These are phyloP conservation scores for Metarhizium brunneum DNA, from an alignment of 2,329 filamentous ascomycete species.

Conservation along the genomic window DNA sequence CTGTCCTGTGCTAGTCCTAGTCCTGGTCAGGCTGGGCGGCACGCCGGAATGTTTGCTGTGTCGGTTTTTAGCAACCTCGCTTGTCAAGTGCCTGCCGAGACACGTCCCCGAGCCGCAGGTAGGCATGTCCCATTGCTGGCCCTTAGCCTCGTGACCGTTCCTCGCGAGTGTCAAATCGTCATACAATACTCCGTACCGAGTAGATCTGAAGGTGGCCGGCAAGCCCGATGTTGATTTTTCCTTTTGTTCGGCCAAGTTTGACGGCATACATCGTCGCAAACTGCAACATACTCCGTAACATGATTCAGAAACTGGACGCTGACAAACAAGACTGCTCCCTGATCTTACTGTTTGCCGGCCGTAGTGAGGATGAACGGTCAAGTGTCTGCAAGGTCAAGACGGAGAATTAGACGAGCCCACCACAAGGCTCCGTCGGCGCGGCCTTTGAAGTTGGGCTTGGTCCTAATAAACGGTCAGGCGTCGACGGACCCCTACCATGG, in stretches of 20 bases:
- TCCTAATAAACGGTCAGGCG: constrained; percentile 1
- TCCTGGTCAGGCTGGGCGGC: constrained; percentile 3
- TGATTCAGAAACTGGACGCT: neutral
- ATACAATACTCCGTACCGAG: neutral
- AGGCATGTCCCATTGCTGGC: neutral
- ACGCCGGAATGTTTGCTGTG: constrained; percentile 8
- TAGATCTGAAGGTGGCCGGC: no score
- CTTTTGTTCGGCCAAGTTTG: neutral
- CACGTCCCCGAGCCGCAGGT: neutral
- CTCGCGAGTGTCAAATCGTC: neutral
- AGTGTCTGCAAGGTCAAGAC: neutral
- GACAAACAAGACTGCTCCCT: neutral
- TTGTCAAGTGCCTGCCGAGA: neutral
- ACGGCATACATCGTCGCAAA: no score
- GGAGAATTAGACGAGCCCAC: neutral
- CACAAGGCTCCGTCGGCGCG: neutral
- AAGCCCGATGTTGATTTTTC: neutral
- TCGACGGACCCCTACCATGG: neutral
- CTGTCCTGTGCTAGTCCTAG: no score
- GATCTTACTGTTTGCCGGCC: neutral
- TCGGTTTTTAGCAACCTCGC: constrained; percentile 4
- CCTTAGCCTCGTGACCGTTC: neutral
- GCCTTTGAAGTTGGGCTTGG: neutral
- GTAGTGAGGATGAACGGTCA: neutral
- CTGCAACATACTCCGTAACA: neutral